These are phyloP conservation scores for Eimeria brunetti DNA, from an alignment of 169 alveolate species.

Conservation along the genomic window DNA sequence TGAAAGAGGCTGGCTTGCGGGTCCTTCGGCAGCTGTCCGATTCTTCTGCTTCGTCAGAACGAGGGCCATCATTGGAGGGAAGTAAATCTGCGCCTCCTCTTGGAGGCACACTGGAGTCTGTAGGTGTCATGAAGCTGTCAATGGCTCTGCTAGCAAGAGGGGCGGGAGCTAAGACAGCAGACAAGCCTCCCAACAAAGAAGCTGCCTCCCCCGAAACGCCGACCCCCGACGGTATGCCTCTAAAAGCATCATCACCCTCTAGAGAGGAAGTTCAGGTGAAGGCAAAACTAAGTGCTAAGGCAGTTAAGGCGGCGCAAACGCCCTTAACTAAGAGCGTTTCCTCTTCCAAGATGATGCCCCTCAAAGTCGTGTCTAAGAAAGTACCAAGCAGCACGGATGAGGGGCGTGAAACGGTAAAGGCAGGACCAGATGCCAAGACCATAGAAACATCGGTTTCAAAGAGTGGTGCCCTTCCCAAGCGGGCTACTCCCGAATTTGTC, in stretches of 20 bases:
- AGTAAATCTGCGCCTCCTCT: not conserved
- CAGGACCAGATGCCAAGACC: not conserved
- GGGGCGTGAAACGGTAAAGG: no score
- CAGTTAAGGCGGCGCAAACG: not conserved
- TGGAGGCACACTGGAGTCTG: slow-evolving; percentile 7
- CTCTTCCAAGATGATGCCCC: not conserved
- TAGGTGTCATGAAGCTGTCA: slow-evolving; percentile 15
- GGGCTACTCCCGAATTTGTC: not conserved
- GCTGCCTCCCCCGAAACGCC: not conserved
- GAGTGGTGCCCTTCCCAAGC: not conserved
- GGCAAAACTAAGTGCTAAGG: no score
- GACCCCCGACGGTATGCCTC: not conserved
- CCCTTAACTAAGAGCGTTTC: not conserved
- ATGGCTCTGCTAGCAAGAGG: slow-evolving; percentile 4
- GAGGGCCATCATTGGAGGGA: not conserved
- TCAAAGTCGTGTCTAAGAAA: not conserved
- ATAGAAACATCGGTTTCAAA: not conserved
- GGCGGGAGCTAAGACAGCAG: not conserved
- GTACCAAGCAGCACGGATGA: not conserved
- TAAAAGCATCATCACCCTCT: not conserved
- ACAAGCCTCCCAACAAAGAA: not conserved
- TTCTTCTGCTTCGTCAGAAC: not conserved
- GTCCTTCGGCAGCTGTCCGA: not conserved
- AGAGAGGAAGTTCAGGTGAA: not conserved
- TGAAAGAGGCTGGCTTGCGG: not conserved